phyloP scores from a whole-genome alignment of 2,329 filamentous ascomycete species.

The Aspergillaceae sp. region DNA sequence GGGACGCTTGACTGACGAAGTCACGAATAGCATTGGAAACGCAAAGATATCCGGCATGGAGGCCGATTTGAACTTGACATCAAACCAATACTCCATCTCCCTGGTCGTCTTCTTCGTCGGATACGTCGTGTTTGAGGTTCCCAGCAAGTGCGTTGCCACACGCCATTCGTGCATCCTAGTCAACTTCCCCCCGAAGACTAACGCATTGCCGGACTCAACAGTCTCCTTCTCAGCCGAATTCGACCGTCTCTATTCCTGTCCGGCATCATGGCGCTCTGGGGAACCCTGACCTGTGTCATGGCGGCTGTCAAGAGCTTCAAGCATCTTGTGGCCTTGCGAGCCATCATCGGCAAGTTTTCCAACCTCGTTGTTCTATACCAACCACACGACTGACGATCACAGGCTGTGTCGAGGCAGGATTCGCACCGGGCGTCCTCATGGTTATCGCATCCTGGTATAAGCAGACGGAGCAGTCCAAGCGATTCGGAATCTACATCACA shows the following conservation, averaged over 20 bases:
- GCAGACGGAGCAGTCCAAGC: slow-evolving; percentile 48
- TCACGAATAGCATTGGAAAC: slow-evolving; percentile 14
- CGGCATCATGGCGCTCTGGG: slow-evolving; percentile 48
- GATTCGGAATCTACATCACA: slow-evolving; percentile 52
- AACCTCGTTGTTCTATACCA: background rate
- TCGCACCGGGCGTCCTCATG: slow-evolving; percentile 17
- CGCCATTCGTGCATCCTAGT: too few species aligned
- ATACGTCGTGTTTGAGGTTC: slow-evolving; percentile 48
- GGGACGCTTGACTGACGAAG: background rate
- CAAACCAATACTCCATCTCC: slow-evolving; percentile 43
- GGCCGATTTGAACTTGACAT: slow-evolving; percentile 11
- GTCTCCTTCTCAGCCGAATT: slow-evolving; percentile 41
- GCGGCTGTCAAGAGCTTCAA: slow-evolving; percentile 40
- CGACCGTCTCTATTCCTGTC: slow-evolving; percentile 45
- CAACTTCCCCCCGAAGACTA: background rate
- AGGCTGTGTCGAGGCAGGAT: slow-evolving; percentile 18
- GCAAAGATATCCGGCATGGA: slow-evolving; percentile 19
- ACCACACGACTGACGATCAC: background rate
- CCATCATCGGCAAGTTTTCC: slow-evolving; percentile 4
- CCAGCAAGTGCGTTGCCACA: slow-evolving; percentile 35
- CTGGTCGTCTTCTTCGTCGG: slow-evolving; percentile 48
- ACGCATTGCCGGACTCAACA: background rate
- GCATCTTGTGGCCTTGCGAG: slow-evolving; percentile 40
- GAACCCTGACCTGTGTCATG: slow-evolving; percentile 44
- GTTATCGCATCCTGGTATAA: slow-evolving; percentile 53